Evolutionary conservation across 2,329 filamentous ascomycete species (phyloP), one percentile per base, ranked within the genome.

Genomic region (Trichophyton schoenleinii): DNA sequence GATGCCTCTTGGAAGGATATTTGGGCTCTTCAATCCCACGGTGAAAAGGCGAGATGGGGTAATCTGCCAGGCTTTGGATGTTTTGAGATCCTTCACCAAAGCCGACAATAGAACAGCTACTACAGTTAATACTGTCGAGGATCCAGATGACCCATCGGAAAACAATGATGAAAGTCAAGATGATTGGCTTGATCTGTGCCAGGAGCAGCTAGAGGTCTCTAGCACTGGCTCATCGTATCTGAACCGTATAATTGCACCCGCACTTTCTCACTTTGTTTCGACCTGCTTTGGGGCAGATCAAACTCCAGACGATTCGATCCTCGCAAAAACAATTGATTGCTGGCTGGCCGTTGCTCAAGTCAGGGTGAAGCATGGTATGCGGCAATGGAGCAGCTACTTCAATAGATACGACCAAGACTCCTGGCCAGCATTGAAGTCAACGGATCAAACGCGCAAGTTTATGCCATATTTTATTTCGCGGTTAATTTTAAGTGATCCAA

Each of bases 151-250:
- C n/a, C 59, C 69, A n/a, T 60, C 62, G 13, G 68, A 75, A 28
- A 66, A 66, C 3, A 80, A 77, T 60, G 83, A 85, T 59, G 84
- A 86, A 60, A 86, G 83, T 64, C 84, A 86, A 68, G 83, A 86
- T 55, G 82, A 83, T 63, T 82, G 79, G 73, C 74, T 78, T 22
- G 82, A 77, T 20, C 73, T 85, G 58, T 78, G 81, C 61, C 78
- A 80, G 44, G 68, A 75, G 48, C 66, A 71, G 6, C 18, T 60
- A n/a, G 34, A 73, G 28, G 67, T 72, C 42, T 53, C 58, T 31
- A 61, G 67, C 31, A 61, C 66, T 57, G 70, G 65, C 25, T 67
- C 73, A 41, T 66, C 69, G 53, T 67, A 71, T 57, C 67, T 79
- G 36, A 68, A 78, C 28, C 72, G 74, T 18, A 71, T 74, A 31